phyloP scores from a whole-genome alignment of 2,329 filamentous ascomycete species.

The Trichoderma koningii region DNA sequence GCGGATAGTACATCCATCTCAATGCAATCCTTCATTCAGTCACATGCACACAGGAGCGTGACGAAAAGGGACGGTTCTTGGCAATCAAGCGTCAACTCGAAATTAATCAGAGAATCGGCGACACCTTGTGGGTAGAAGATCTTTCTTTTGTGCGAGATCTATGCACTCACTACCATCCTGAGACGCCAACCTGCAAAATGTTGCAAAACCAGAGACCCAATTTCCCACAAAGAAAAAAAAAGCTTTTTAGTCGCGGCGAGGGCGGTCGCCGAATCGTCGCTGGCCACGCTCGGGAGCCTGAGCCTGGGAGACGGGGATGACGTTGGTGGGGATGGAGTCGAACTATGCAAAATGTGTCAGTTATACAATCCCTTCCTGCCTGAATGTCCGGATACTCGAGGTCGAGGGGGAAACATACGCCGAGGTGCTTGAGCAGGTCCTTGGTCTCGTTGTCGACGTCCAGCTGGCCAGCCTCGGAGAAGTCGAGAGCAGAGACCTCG shows the following conservation, averaged over 20 bases:
- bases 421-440: conserved; percentile 97
- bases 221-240: conserved; percentile 38
- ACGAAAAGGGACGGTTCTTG: conserved; percentile 52
- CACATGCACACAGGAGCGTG: conserved; percentile 35
- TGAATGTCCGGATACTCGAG: neutral
- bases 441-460: conserved; percentile 98
- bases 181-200: conserved; percentile 56
- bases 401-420: conserved; percentile 68
- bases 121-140: conserved; percentile 75
- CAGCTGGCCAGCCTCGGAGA: conserved; percentile 90
- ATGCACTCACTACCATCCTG: conserved; percentile 58
- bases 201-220: conserved; percentile 49
- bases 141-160: conserved; percentile 58
- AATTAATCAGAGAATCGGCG: conserved; percentile 70
- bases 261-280: conserved; percentile 73
- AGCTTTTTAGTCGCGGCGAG: conserved; percentile 43
- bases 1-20: neutral
- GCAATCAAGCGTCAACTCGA: conserved; percentile 89
- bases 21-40: conserved; percentile 27
- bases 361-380: neutral
- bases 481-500: conserved; percentile 97
- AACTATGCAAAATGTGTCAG: conserved; percentile 61
- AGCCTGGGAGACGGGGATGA: conserved; percentile 85
- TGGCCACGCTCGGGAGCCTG: conserved; percentile 78
- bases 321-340: conserved; percentile 96